Base-by-base conservation (phyloP, 2,329 filamentous ascomycete genomes). In the Phaeosphaeria sp. region DNA sequence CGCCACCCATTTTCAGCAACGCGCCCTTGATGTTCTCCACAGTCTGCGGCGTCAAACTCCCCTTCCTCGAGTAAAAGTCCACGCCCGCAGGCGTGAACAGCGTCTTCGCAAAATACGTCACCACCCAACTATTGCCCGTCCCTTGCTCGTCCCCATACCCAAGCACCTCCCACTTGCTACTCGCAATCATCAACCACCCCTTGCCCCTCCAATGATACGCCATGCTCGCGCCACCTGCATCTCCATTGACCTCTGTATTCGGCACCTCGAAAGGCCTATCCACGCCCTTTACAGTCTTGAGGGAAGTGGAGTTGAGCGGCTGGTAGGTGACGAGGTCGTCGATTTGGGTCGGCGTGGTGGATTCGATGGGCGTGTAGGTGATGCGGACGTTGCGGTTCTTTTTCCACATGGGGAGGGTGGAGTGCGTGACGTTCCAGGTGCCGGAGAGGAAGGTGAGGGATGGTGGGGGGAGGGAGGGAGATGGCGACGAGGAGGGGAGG, bases 71-170 rank as follows among this genome's bases (percentile, higher is more conserved):
- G 75, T 94, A 95, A 9, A 96, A 77, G 77, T 96, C 92, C 27
- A 96, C 70, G 0, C 92, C 92, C 55, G 92, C 91, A 61, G 90
- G 89, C 6, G 92, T 95, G 67, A 96, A 96, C 45, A 93, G 66
- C 22, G 91, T 96, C 70, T 91, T 89, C 61, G 89, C 88, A 76
- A 96, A 96, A 83, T 89, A 94, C 4, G 91, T 96, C 15, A 96
- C 91, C 1, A 86, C 87, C 91, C 91, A 96, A 33, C 79, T 66
- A 66, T 84, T 83, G 75, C 77, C 77, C 7, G 63, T 66, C 0
- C 77, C 80, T 15, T 77, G 73, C 21, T 80, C 77, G 71, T 89
- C 84, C 9, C 33, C 47, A 49, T 87, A 93, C 2, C 89, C 91
- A 18, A 96, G 77, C 1, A 95, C 79, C 81, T 96, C 91, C 92